Evolutionary conservation across 2,329 filamentous ascomycete genomes (phyloP).

Genomic region (Aspergillus sojae): DNA sequence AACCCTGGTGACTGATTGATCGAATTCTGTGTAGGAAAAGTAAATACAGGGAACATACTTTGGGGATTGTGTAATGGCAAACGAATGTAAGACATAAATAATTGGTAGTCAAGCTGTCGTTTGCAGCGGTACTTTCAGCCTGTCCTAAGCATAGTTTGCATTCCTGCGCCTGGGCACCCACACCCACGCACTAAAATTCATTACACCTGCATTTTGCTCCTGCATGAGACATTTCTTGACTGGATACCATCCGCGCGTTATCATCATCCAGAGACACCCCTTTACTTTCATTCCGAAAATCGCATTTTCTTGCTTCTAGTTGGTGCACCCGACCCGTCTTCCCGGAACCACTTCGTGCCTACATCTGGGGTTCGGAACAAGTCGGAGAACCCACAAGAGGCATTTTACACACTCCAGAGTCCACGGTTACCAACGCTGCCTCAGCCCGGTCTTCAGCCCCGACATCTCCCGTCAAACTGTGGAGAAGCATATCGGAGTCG

Average conservation of each 20-base stretch:
- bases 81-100: slow-evolving; percentile 8
- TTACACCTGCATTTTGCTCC: slow-evolving; percentile 4
- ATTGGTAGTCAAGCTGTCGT: slow-evolving; percentile 4
- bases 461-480: slow-evolving; percentile 46
- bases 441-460: slow-evolving; percentile 29
- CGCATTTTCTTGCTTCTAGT: slow-evolving; percentile 20
- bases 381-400: slow-evolving; percentile 30
- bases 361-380: slow-evolving; percentile 36
- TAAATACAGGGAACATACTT: not conserved
- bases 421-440: slow-evolving; percentile 21
- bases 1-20: not conserved
- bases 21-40: not conserved
- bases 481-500: slow-evolving; percentile 37
- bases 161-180: slow-evolving; percentile 1
- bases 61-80: slow-evolving; percentile 7
- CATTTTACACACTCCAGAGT: slow-evolving; percentile 25
- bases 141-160: not conserved
- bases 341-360: slow-evolving; percentile 31
- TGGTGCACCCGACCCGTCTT: slow-evolving; percentile 22
- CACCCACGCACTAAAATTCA: not conserved
- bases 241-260: slow-evolving; percentile 10
- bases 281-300: slow-evolving; percentile 17
- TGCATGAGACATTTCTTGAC: slow-evolving; percentile 23
- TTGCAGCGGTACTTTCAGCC: slow-evolving; percentile 15
- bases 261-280: slow-evolving; percentile 14